Base-by-base conservation (phyloP, 352 stramenopile genomes). In the Phytophthora pini region DNA sequence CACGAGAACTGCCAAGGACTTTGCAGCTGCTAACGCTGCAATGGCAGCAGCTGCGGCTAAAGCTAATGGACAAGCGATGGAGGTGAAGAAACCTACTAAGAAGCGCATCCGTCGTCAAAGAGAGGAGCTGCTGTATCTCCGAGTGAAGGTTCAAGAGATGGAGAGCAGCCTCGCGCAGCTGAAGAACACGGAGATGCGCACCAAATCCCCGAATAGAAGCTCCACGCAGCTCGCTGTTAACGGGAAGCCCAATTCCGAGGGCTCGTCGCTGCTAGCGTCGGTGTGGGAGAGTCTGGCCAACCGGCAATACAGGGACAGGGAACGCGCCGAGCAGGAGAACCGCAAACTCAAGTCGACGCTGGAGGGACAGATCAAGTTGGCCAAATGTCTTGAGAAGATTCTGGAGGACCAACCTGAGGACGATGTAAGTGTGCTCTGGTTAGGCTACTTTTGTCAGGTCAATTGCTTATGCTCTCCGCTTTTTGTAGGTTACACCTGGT, bases 111-210 rank as follows among this genome's bases (percentile, higher is more conserved):
- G 72, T n/a, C 58, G 74, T 48, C 74, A 82, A 55, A 61, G 62
- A 56, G 72, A 83, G 34, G 75, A 83, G 41, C 41, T 83, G 41
- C 43, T 79, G 53, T 83, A 80, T 39, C 62, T 83, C 11, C 75
- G 72, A 6, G 55, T 71, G 22, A 83, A 83, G 56, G 75, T 80
- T 29, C 48, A 79, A 52, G 75, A 80, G 46, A 71, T 83, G 51
- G 72, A 83, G 41, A 69, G 56, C 27, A 77, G 47, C 31, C 59
- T 79, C n/a, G 60, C 61, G 1, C 22, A 74, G 27, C 38, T 77
- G 1, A 72, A 64, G 41, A 61, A 4, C 24, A 65, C 63, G 24
- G 63, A 70, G 38, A 9, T 20, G 4, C 26, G 34, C 20, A 68
- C 27, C 27, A 57, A 39, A 24, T 47, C 55, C 11, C 41, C 56